phyloP scores from a whole-genome alignment of 441 rosid species.

The Macaranga tanarius region DNA sequence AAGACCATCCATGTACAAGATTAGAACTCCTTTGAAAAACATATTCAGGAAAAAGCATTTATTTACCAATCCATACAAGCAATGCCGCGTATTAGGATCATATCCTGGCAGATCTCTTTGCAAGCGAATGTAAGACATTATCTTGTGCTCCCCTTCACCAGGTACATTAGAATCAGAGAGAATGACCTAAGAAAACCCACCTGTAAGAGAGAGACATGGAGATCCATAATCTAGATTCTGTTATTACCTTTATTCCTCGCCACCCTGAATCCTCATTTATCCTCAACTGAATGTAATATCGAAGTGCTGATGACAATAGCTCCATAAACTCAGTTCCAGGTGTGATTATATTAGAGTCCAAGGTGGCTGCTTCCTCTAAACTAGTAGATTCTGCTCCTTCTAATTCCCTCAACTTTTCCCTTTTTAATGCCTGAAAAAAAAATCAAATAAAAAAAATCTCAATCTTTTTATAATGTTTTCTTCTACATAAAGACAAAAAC shows the following conservation, averaged over 20 bases:
- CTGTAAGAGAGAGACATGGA: neutral
- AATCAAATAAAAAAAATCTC: neutral
- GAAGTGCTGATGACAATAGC: constrained; percentile 43
- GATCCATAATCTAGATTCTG: neutral
- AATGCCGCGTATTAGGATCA: constrained; percentile 36
- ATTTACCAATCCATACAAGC: constrained; percentile 36
- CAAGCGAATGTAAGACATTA: constrained; percentile 36
- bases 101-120: constrained; percentile 30
- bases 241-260: constrained; percentile 44
- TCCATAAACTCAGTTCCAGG: constrained; percentile 64
- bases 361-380: neutral
- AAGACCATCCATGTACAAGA: neutral
- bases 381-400: neutral
- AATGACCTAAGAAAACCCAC: constrained; percentile 26
- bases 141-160: constrained; percentile 40
- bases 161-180: constrained; percentile 35
- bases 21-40: neutral
- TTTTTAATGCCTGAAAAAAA: constrained; percentile 8
- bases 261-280: constrained; percentile 47
- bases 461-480: neutral
- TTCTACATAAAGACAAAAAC: neutral
- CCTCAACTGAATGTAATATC: constrained; percentile 43
- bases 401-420: neutral
- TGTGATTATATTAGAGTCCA: constrained; percentile 53
- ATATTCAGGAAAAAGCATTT: neutral